Percentiles rank a stretch among this genome's conserved stretches.
phyloP scores from a whole-genome alignment of 2,329 filamentous ascomycete species.

The Penicillium fuscoglaucum region DNA sequence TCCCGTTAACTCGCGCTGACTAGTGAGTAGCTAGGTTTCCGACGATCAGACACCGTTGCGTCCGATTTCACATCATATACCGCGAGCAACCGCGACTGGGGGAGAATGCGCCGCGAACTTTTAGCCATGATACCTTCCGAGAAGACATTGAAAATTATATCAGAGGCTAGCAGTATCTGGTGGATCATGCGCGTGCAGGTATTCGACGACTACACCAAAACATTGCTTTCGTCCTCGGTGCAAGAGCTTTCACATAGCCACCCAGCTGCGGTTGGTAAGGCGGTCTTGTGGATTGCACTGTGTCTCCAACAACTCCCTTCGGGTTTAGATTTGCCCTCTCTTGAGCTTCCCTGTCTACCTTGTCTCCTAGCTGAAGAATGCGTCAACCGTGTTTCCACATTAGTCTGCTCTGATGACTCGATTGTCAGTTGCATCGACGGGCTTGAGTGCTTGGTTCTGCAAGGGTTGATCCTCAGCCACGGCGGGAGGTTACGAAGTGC shows the following conservation, averaged over 20 bases:
- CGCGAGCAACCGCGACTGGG: background rate
- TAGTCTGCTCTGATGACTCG: constrained; percentile 9
- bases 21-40: constrained; percentile 7
- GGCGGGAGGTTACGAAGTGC: constrained; percentile 15
- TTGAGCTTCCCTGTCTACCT: constrained; percentile 7
- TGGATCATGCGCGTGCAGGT: constrained; percentile 10
- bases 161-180: constrained; percentile 9
- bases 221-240: constrained; percentile 2
- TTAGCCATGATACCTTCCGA: constrained; percentile 7
- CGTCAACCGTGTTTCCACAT: constrained; percentile 2
- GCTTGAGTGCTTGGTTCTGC: constrained; percentile 14
- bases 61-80: background rate
- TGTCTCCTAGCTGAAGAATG: constrained; percentile 2
- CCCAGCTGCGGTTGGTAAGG: constrained; percentile 9
- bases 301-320: constrained; percentile 16
- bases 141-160: constrained; percentile 4
- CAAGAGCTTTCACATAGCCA: constrained; percentile 1
- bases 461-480: constrained; percentile 10
- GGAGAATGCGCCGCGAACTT: constrained; percentile 4
- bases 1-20: background rate
- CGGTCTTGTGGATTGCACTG: constrained; percentile 8
- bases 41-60: background rate
- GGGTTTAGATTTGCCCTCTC: background rate
- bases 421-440: constrained; percentile 12
- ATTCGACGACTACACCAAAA: constrained; percentile 6